Percentiles rank a stretch among this genome's conserved stretches.
phyloP scores from a whole-genome alignment of 2,329 filamentous ascomycete genomes.

The Truncatella angustata region DNA sequence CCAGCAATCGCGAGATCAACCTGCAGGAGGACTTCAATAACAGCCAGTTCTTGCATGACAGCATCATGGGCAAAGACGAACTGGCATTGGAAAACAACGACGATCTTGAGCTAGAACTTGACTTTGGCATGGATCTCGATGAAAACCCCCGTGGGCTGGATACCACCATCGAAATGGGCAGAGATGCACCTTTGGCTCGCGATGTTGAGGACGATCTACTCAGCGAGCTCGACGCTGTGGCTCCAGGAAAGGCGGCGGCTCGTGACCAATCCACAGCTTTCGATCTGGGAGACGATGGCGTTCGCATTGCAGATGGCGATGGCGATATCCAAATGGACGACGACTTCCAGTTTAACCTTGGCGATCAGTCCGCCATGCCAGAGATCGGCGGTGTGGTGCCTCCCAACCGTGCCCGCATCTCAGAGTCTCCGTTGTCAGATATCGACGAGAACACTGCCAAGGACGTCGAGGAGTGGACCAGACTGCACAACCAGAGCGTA shows the following conservation, averaged over 20 bases:
- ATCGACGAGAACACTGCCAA: conserved; percentile 63
- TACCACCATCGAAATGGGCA: conserved; percentile 80
- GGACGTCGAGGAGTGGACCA: conserved; percentile 59
- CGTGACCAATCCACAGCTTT: conserved; percentile 55
- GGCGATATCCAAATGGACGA: conserved; percentile 62
- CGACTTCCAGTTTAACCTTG: conserved; percentile 64
- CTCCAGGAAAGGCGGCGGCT: conserved; percentile 55
- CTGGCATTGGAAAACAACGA: conserved; percentile 54
- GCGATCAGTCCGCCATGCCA: conserved; percentile 57
- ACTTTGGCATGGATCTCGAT: conserved; percentile 73
- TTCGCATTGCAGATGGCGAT: conserved; percentile 63
- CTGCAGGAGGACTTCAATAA: conserved; percentile 67
- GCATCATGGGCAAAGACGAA: conserved; percentile 57
- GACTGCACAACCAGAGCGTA: conserved; percentile 54
- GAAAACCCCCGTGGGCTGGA: conserved; percentile 52
- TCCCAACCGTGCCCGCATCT: conserved; percentile 59
- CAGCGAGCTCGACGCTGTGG: conserved; percentile 59
- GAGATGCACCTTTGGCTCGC: conserved; percentile 72
- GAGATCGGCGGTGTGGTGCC: conserved; percentile 44
- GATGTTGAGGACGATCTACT: conserved; percentile 69
- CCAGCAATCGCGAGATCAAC: conserved; percentile 63
- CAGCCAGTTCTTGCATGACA: conserved; percentile 78
- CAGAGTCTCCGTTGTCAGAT: conserved; percentile 69
- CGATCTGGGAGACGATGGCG: conserved; percentile 51
- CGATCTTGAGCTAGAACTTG: conserved; percentile 71